Percentiles rank a stretch among this genome's conserved stretches.
phyloP scores from a whole-genome alignment of 768 basidiomycete genomes.

The Calocybe cyanea region DNA sequence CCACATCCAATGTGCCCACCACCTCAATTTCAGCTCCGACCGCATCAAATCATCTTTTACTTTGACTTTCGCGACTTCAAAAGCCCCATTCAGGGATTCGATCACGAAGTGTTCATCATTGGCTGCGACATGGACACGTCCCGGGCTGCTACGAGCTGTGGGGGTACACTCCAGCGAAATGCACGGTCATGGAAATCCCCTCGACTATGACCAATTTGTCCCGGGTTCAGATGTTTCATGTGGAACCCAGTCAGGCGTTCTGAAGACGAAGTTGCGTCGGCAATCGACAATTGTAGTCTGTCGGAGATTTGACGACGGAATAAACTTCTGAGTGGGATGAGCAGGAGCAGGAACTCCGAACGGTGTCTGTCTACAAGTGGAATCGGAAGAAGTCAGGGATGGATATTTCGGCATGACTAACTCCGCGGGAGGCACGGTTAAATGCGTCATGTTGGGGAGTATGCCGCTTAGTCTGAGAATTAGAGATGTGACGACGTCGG shows the following conservation, averaged over 20 bases:
- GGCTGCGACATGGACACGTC: no score
- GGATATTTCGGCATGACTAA: constrained; percentile 41
- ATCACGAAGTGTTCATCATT: no score
- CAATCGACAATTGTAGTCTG: constrained; percentile 85
- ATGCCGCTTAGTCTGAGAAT: constrained; percentile 87
- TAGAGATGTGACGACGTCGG: constrained; percentile 86
- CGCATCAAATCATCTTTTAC: no score
- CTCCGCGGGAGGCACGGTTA: constrained; percentile 59
- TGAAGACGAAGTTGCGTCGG: constrained; percentile 95
- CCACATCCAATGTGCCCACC: no score
- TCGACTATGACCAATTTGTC: constrained; percentile 96
- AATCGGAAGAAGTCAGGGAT: constrained; percentile 29
- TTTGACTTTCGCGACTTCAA: no score
- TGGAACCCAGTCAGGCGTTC: constrained; percentile 95
- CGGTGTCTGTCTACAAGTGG: constrained; percentile 33
- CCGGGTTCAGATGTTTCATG: constrained; percentile 98
- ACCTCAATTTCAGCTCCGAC: no score
- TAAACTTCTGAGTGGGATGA: constrained; percentile 95
- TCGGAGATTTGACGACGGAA: constrained; percentile 98
- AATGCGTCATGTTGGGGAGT: constrained; percentile 58
- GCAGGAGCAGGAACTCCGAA: constrained; percentile 72
- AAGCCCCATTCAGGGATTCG: no score
- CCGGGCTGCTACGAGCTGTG: constrained; percentile 97
- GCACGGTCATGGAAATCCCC: constrained; percentile 99
- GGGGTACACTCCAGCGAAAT: constrained; percentile 97